Evolutionary conservation across 768 basidiomycete species (phyloP).

Genomic region (Suillus fuscotomentosus): DNA sequence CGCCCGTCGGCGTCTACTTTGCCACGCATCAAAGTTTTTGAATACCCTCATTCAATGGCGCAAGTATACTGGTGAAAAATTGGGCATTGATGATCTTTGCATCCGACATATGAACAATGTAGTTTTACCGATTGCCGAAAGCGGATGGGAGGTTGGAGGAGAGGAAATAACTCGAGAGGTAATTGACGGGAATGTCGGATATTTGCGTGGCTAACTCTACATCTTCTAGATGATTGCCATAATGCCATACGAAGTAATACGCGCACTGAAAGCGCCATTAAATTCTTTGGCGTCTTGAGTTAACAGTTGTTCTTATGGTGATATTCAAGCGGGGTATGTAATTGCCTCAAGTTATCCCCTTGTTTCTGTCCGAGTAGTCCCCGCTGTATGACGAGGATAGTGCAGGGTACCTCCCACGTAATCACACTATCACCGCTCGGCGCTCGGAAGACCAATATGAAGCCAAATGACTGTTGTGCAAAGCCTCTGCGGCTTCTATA

Average conservation of each 20-base stretch:
- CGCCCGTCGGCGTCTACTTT: conserved; percentile 69
- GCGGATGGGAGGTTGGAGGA: conserved; percentile 89
- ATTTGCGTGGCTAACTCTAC: background rate
- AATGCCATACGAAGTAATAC: conserved; percentile 26
- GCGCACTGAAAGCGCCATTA: conserved; percentile 17
- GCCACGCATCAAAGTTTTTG: conserved; percentile 68
- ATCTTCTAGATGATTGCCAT: conserved; percentile 20
- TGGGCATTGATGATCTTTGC: conserved; percentile 53
- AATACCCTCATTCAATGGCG: conserved; percentile 75
- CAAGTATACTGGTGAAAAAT: conserved; percentile 63
- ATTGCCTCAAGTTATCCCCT: conserved; percentile 1
- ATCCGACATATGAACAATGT: conserved; percentile 55
- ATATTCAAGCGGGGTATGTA: conserved; percentile 1
- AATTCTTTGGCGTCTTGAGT: conserved; percentile 9
- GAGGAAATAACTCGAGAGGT: conserved; percentile 64
- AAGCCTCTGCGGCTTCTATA: conserved; percentile 2
- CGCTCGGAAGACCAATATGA: conserved; percentile 46
- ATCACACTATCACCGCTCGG: conserved; percentile 39
- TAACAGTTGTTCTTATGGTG: conserved; percentile 11
- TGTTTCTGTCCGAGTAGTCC: conserved; percentile 20
- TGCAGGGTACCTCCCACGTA: conserved; percentile 27
- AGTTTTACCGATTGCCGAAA: conserved; percentile 64
- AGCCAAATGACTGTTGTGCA: conserved; percentile 55
- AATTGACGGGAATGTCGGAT: conserved; percentile 13
- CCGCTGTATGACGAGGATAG: conserved; percentile 33